A percentile compares a stretch with the other conserved stretches of the same genome.
Evolutionary conservation across 2,329 filamentous ascomycete species (phyloP).

Genomic region (Apiospora saccharicola): DNA sequence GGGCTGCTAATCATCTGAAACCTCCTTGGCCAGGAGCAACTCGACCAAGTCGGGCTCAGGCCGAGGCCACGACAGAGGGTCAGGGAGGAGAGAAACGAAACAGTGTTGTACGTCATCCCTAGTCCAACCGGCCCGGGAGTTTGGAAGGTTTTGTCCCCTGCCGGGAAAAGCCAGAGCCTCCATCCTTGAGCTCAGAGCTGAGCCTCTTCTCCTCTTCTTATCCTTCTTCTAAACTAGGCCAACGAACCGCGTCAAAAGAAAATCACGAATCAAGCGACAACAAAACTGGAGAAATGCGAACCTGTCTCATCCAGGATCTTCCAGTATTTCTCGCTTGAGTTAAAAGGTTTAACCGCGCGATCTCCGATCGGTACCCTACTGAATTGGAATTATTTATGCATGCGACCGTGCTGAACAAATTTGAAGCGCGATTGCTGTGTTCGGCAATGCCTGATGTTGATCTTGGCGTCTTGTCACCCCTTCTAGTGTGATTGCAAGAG

Average conservation of each 20-base stretch:
- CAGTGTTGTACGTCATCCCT: background rate
- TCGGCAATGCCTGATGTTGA: constrained; percentile 13
- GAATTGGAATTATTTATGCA: background rate
- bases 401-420: constrained; percentile 5
- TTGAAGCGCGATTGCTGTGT: constrained; percentile 7
- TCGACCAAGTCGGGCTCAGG: background rate
- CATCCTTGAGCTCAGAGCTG: background rate
- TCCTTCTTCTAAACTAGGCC: background rate
- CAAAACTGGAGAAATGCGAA: constrained; percentile 12
- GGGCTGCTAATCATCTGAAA: constrained; percentile 2
- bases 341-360: background rate
- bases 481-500: constrained; percentile 7
- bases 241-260: constrained; percentile 19
- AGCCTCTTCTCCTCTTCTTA: background rate
- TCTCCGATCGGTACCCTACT: constrained; percentile 19
- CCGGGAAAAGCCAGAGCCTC: constrained; percentile 21
- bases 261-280: background rate
- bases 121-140: constrained; percentile 3
- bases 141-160: background rate
- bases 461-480: background rate
- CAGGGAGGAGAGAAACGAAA: background rate
- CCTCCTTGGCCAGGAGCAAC: background rate
- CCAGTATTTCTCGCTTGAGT: background rate
- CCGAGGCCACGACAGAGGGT: background rate
- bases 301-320: constrained; percentile 9